Conservation (phyloP, 208 protist genomes). For the Trypanosoma brucei region DNA sequence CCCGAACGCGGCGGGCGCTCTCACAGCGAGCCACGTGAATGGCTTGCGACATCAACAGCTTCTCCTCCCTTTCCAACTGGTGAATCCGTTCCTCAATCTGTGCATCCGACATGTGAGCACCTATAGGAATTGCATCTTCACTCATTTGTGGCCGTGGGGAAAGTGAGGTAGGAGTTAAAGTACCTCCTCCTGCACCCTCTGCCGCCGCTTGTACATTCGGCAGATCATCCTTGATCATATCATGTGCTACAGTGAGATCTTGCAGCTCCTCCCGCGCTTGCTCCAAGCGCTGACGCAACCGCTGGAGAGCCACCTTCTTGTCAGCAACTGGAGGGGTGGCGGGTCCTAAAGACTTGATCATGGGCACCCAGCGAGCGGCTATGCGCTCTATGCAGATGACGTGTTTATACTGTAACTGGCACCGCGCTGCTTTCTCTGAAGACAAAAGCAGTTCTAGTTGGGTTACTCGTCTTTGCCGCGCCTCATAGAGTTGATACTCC, state of each 20-base stretch:
- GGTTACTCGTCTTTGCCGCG: conserved; percentile 37
- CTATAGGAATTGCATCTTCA: conserved; percentile 6
- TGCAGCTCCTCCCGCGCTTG: conserved; percentile 42
- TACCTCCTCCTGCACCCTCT: not conserved
- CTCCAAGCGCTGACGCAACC: conserved; percentile 33
- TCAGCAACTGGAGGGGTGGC: conserved; percentile 10
- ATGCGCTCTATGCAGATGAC: conserved; percentile 63
- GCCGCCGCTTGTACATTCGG: conserved; percentile 7
- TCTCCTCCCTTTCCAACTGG: conserved; percentile 60
- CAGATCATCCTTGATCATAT: conserved; percentile 74
- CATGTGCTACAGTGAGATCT: conserved; percentile 66
- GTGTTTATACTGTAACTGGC: conserved; percentile 61
- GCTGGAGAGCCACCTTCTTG: conserved; percentile 16
- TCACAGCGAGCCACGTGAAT: conserved; percentile 46
- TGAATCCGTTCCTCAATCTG: conserved; percentile 58
- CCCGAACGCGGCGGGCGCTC: conserved; percentile 61
- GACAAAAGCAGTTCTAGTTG: conserved; percentile 41
- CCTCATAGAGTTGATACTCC: conserved; percentile 75
- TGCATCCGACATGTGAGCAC: conserved; percentile 29
- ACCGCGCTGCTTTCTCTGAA: conserved; percentile 39
- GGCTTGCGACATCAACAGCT: conserved; percentile 45
- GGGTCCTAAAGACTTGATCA: conserved; percentile 25
- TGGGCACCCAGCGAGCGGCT: conserved; percentile 43
- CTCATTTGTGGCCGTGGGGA: conserved; percentile 40
- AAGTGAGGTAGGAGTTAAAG: conserved; percentile 25